Evolutionary conservation across 75 land plant genomes (phyloP).

Genomic region (Isoetes taiwanensis): DNA sequence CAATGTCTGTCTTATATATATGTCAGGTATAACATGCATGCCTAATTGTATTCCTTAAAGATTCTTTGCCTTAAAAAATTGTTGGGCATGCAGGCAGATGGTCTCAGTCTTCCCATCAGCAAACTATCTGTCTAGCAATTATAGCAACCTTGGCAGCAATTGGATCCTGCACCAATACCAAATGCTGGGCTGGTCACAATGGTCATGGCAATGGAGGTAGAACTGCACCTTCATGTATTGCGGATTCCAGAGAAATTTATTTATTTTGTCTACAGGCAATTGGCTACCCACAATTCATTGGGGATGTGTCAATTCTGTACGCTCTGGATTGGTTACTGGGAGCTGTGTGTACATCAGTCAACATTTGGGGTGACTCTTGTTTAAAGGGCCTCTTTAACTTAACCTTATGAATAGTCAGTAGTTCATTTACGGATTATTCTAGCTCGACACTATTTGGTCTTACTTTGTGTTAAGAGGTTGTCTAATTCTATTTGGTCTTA

Average conservation of each 20-base stretch:
- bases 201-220: slow-evolving; percentile 24
- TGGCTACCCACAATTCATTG: slow-evolving; percentile 11
- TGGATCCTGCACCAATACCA: slow-evolving; percentile 29
- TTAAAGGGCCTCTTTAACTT: too few relatives aligned
- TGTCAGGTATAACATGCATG: slow-evolving; percentile 29
- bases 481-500: too few relatives aligned
- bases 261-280: slow-evolving; percentile 17
- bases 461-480: too few relatives aligned
- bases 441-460: too few relatives aligned
- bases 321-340: slow-evolving; percentile 33
- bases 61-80: not conserved
- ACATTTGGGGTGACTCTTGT: slow-evolving; percentile 29
- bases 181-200: slow-evolving; percentile 22
- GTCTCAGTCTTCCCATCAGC: slow-evolving; percentile 12
- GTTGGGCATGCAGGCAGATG: slow-evolving; percentile 21
- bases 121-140: slow-evolving; percentile 19
- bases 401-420: too few relatives aligned
- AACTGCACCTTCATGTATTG: not conserved
- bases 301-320: slow-evolving; percentile 18
- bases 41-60: not conserved
- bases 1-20: slow-evolving; percentile 26
- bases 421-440: too few relatives aligned
- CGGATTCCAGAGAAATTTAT: not conserved
- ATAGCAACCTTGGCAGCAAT: slow-evolving; percentile 25
- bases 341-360: slow-evolving; percentile 24